Base-by-base conservation (phyloP, 495 filamentous ascomycete genomes). In the Monascus purpureus region DNA sequence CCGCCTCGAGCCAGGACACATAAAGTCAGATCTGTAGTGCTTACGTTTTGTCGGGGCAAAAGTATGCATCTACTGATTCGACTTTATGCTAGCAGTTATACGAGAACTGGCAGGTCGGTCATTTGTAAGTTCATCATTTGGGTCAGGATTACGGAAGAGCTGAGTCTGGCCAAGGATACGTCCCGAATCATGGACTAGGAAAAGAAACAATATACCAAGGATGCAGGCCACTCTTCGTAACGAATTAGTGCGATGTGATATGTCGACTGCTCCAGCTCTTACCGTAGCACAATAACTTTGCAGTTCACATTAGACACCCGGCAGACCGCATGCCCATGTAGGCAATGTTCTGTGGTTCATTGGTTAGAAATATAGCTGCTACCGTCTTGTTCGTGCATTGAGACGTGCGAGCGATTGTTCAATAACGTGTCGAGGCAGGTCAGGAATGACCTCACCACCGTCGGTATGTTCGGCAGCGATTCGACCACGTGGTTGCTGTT, bases 391-490 rank as follows among this genome's bases (percentile, higher is more conserved):
- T 37, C 54, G 44, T 20, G 46, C 47, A 31, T 57, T 55, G 13
- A 62, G 25, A 14, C 57, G 51, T 7, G 45, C 43, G 32, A 67
- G 47, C 17, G 73, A 73, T 25, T 61, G 52, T 23, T 76, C 69
- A 13, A 79, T 53, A 8, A 73, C 55, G 9, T 63, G 54, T 41
- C 65, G 67, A 8, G 65, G 67, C 9, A 79, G 36, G 19, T 65
- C 55, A 3, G 74, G 73, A 9, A 73, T 63, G 33, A 58, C 45
- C 28, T 63, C 60, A 13, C 49, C 67, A 14, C 49, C 50, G 2
- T 49, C 46, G 6, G 31, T 29, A 20, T 37, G 43, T 14, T 51
- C 51, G 6, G 28, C 43, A 19, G 24, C 29, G 2, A 9, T 29
- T 17, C 37, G 17, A 15, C 8, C 8, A 4, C 9, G 8, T 11